These are phyloP conservation scores for Paracoccidioides brasiliensis DNA, from an alignment of 2,329 filamentous ascomycete genomes.

Conservation along the genomic window DNA sequence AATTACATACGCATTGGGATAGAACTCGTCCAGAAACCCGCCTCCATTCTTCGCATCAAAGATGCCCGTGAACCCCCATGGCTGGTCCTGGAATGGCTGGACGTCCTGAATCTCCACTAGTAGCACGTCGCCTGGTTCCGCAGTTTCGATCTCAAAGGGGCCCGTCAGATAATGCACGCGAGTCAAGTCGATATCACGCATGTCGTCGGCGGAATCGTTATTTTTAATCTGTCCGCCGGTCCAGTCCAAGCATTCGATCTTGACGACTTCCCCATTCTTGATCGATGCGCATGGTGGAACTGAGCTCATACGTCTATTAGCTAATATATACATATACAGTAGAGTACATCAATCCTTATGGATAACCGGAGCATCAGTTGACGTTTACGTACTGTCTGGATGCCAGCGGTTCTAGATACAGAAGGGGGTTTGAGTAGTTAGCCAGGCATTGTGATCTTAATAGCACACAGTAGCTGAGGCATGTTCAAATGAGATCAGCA, in stretches of 20 bases:
- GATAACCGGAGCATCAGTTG: background rate
- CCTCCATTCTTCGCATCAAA: conserved; percentile 74
- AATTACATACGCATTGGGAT: conserved; percentile 56
- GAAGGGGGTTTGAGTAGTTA: conserved; percentile 5
- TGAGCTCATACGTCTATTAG: conserved; percentile 22
- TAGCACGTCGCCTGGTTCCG: conserved; percentile 72
- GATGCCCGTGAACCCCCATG: conserved; percentile 81
- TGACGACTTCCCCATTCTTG: conserved; percentile 73
- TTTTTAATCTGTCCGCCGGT: conserved; percentile 68
- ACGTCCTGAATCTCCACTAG: conserved; percentile 88
- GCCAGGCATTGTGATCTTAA: background rate
- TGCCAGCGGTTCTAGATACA: conserved; percentile 73
- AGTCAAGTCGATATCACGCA: conserved; percentile 73
- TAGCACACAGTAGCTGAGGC: background rate
- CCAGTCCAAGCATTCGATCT: conserved; percentile 88
- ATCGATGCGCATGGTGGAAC: conserved; percentile 63
- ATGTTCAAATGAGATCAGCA: conserved; percentile 8
- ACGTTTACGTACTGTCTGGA: conserved; percentile 57
- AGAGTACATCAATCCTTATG: too few relatives aligned
- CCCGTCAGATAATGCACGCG: conserved; percentile 78
- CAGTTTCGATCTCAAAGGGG: conserved; percentile 74
- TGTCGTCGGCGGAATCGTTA: conserved; percentile 78
- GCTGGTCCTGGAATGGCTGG: conserved; percentile 70
- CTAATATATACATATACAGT: too few relatives aligned
- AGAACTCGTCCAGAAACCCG: conserved; percentile 77